phyloP scores from a whole-genome alignment of 2,329 filamentous ascomycete species.

The Hawksworthiomyces lignivorus region DNA sequence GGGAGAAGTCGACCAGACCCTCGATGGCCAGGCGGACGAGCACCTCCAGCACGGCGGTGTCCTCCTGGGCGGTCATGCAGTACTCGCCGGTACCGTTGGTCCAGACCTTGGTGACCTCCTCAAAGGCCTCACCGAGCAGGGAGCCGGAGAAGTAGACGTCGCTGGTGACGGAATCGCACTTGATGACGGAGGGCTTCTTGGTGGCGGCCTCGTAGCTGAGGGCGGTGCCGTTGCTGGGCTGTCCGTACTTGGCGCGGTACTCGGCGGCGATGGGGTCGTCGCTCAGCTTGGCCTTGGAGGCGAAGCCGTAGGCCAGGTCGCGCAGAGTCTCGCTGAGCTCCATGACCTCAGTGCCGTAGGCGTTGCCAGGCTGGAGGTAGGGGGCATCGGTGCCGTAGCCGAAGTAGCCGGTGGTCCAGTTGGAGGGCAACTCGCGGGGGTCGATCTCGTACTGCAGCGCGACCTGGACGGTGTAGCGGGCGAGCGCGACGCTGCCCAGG shows the following conservation, averaged over 20 bases:
- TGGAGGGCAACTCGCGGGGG: conserved; percentile 55
- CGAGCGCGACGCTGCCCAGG: conserved; percentile 58
- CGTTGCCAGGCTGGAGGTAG: conserved; percentile 46
- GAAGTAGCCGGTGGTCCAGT: conserved; percentile 62
- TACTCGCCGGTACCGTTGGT: conserved; percentile 63
- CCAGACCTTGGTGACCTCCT: conserved; percentile 53
- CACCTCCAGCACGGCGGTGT: conserved; percentile 61
- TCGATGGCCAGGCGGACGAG: conserved; percentile 51
- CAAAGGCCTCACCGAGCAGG: conserved; percentile 54
- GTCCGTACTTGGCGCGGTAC: conserved; percentile 49
- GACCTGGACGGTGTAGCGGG: conserved; percentile 64
- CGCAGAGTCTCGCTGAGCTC: conserved; percentile 55
- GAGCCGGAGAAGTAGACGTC: conserved; percentile 65
- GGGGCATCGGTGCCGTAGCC: conserved; percentile 51
- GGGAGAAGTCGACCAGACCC: conserved; percentile 54
- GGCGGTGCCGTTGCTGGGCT: background rate
- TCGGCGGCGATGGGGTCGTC: conserved; percentile 40
- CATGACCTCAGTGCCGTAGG: conserved; percentile 64
- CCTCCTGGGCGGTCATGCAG: conserved; percentile 66
- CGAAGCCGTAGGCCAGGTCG: conserved; percentile 42
- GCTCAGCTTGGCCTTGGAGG: conserved; percentile 41
- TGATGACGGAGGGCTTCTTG: conserved; percentile 45
- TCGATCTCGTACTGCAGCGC: conserved; percentile 72
- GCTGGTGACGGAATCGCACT: conserved; percentile 61
- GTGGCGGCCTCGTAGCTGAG: conserved; percentile 33